Evolutionary conservation across 1,139 yeast species (phyloP), one percentile per base, ranked within the genome.

Genomic region (Blastobotrys capitulatus): DNA sequence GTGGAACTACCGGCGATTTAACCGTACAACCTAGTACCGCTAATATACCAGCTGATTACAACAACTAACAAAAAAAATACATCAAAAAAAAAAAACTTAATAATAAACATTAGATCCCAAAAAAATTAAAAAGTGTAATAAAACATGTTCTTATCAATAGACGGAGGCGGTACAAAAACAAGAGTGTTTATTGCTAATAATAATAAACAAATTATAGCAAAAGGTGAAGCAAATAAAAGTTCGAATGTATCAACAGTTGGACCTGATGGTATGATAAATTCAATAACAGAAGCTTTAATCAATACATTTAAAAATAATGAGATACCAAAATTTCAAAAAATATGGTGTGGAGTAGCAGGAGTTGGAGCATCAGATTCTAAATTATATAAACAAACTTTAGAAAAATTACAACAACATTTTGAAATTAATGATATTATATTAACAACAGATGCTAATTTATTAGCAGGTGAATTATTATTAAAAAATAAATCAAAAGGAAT

Each of bases 141-240:
- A n/a, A n/a, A n/a, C n/a, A n/a, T 22, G 13, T 39, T 46, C 5
- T 25, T 46, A 22, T 39, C 49, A 15, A 41, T 51, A 15, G 54
- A 51, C 26, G 54, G 52, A 10, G 54, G 54, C 8, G 54, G 54
- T 12, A 43, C 54, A 18, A 46, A 46, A 34, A 51, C 54, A 6
- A 26, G 52, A 18, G 50, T 46, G 5, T 44, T 51, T 9, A 32
- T 51, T 10, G 32, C 42, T 19, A 26, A 16, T 25, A 29, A 8
- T 13, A 16, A 20, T 32, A 13, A 22, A 19, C 18, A 18, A 29
- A 19, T 18, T 2, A 42, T 35, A 20, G 13, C 36, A 32, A 40
- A 32, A 6, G 31, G 42, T n/a, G 43, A 36, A 15, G 32, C 40
- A 16, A 46, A 44, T 12, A 22, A 7, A 22, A 36, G 42, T 7